Base-by-base conservation (phyloP, 768 basidiomycete species). In the Naematelia aurantialba region DNA sequence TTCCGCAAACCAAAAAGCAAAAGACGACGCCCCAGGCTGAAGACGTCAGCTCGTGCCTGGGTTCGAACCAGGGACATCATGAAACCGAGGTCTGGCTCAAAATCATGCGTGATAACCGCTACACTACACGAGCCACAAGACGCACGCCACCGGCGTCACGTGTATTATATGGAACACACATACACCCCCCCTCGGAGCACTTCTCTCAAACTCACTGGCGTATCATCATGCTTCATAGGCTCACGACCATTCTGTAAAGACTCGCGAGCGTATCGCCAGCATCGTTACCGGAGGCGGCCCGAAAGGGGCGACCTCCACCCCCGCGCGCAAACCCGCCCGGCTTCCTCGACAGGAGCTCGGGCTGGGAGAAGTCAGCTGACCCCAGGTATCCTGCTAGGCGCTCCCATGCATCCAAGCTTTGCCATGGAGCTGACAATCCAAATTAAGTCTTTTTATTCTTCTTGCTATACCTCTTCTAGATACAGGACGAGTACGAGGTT, bases 1-100 rank as follows among this genome's bases (percentile, higher is more conserved):
- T n/a, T n/a, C n/a, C n/a, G n/a, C n/a, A n/a, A n/a, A n/a, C n/a
- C n/a, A n/a, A n/a, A n/a, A n/a, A n/a, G n/a, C n/a, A n/a, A n/a
- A n/a, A n/a, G n/a, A n/a, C n/a, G n/a, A n/a, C n/a, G n/a, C n/a
- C n/a, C n/a, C n/a, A n/a, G n/a, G n/a, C n/a, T n/a, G n/a, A n/a
- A n/a, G n/a, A n/a, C n/a, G n/a, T n/a, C n/a, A n/a, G n/a, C n/a
- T n/a, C n/a, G n/a, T n/a, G n/a, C 34, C 12, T 55, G 25, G 31
- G 26, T 55, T 55, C 25, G 11, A 30, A 52, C 50, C 47, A 44
- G 42, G 42, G 42, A 44, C 42, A 44, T 44, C 42, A 44, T 44
- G 42, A 44, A 44, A 19, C 12, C n/a, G 19, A 44, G 12, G 42
- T 12, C 12, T 44, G 42, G 12, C 42, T 44, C 42, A 44, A 44